phyloP scores from a whole-genome alignment of 2,329 filamentous ascomycete genomes.

The Ramularia endophylla region DNA sequence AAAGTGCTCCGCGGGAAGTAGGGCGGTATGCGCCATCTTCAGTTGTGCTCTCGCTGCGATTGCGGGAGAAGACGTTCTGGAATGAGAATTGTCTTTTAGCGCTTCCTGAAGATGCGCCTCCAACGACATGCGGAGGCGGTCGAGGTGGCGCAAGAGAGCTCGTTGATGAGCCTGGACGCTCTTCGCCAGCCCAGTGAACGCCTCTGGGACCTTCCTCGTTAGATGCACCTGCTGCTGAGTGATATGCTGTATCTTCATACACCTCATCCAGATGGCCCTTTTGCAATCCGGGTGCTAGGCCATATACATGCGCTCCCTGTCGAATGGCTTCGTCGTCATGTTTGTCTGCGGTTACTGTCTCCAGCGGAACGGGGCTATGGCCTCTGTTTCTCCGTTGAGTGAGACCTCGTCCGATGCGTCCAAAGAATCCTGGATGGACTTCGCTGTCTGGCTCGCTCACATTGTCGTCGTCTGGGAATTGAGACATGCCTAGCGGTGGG shows the following conservation, averaged over 20 bases:
- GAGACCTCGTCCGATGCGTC: slow-evolving; percentile 25
- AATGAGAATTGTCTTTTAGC: slow-evolving; percentile 89
- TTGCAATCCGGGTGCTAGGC: slow-evolving; percentile 40
- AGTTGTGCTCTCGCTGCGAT: slow-evolving; percentile 31
- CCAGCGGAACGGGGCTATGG: slow-evolving; percentile 31
- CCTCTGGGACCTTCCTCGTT: slow-evolving; percentile 32
- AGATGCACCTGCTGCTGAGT: slow-evolving; percentile 25
- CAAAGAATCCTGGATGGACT: slow-evolving; percentile 46
- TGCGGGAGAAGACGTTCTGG: slow-evolving; percentile 70
- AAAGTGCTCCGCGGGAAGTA: slow-evolving; percentile 29
- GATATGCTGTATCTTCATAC: slow-evolving; percentile 46
- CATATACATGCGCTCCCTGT: slow-evolving; percentile 44
- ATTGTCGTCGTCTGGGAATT: slow-evolving; percentile 65
- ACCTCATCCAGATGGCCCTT: slow-evolving; percentile 41
- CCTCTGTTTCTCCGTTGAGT: slow-evolving; percentile 18
- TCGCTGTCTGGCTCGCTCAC: slow-evolving; percentile 34
- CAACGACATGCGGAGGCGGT: slow-evolving; percentile 1
- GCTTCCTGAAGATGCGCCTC: slow-evolving; percentile 27
- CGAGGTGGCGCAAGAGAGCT: slow-evolving; percentile 31
- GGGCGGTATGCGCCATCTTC: slow-evolving; percentile 26
- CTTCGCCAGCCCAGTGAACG: slow-evolving; percentile 44
- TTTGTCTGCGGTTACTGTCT: slow-evolving; percentile 26
- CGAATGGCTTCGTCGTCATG: slow-evolving; percentile 21
- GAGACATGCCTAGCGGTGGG: slow-evolving; percentile 81
- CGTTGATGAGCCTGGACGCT: slow-evolving; percentile 38